phyloP scores from a whole-genome alignment of 2,329 filamentous ascomycete genomes.

The Intubia oerlemansii region DNA sequence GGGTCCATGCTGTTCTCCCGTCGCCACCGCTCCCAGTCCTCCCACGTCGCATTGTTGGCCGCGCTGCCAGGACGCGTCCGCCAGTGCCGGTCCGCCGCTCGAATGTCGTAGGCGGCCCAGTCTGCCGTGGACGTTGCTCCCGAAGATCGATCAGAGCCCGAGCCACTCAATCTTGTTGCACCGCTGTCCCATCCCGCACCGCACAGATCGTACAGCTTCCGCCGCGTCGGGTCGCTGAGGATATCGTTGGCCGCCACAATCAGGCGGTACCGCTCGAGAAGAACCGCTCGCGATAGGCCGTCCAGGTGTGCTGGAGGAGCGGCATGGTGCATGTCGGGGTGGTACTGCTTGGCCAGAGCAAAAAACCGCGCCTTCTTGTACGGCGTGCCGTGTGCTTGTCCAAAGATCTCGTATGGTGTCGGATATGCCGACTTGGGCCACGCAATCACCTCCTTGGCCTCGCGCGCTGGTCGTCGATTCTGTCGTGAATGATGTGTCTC shows the following conservation, averaged over 20 bases:
- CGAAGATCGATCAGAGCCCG: too few relatives aligned
- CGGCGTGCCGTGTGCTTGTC: conserved; percentile 28
- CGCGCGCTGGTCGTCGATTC: too few relatives aligned
- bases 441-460: conserved; percentile 1
- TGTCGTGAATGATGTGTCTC: too few relatives aligned
- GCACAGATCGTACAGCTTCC: conserved; percentile 60
- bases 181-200: conserved; percentile 56
- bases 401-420: conserved; percentile 82
- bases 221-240: conserved; percentile 59
- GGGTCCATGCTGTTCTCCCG: conserved; percentile 24
- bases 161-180: too few relatives aligned
- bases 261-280: conserved; percentile 76
- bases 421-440: conserved; percentile 33
- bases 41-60: conserved; percentile 75
- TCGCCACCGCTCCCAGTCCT: conserved; percentile 84
- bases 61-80: conserved; percentile 24
- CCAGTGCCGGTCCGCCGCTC: conserved; percentile 26
- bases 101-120: too few relatives aligned
- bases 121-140: too few relatives aligned
- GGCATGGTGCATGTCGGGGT: conserved; percentile 48
- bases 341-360: conserved; percentile 85
- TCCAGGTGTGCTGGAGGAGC: conserved; percentile 14
- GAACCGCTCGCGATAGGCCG: conserved; percentile 34
- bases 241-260: conserved; percentile 76
- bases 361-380: conserved; percentile 79